Evolutionary conservation across 2,329 filamentous ascomycete genomes (phyloP).

Genomic region (Aspergillus pseudotamarii): DNA sequence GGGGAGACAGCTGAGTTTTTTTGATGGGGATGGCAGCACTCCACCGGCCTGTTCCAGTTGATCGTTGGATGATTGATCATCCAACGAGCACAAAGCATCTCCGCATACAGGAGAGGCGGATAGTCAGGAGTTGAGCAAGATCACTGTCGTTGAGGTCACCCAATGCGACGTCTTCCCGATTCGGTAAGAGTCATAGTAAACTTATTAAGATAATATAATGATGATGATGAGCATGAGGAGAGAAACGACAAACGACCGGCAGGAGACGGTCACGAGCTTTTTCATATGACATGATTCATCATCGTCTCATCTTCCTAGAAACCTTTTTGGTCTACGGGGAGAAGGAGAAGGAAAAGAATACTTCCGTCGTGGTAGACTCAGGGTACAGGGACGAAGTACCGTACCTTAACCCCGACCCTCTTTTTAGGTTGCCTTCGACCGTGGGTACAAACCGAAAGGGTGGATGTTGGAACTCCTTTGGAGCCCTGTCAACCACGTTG

Average conservation of each 20-base stretch:
- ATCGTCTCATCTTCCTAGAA: neutral
- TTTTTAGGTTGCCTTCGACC: slow-evolving; percentile 7
- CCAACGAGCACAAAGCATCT: neutral
- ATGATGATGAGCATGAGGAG: neutral
- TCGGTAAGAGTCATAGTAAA: neutral
- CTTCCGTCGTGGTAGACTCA: neutral
- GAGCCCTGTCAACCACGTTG: slow-evolving; percentile 33
- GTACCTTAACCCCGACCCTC: neutral
- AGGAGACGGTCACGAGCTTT: neutral
- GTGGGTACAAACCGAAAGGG: slow-evolving; percentile 16
- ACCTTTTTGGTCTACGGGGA: neutral
- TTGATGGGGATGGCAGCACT: slow-evolving; percentile 1
- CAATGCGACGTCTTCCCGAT: neutral
- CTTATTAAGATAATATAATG: neutral
- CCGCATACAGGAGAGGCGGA: neutral
- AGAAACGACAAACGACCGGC: neutral
- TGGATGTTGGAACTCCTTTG: slow-evolving; percentile 15
- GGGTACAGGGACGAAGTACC: neutral
- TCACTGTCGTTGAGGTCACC: neutral
- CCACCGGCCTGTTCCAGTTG: no score
- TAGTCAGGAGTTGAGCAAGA: neutral
- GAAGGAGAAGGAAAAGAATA: neutral
- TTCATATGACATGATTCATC: neutral
- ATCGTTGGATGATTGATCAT: neutral
- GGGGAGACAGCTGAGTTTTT: slow-evolving; percentile 12